Evolutionary conservation across 108 stramenopile species (phyloP).

Genomic region (Asterionellopsis glacialis): DNA sequence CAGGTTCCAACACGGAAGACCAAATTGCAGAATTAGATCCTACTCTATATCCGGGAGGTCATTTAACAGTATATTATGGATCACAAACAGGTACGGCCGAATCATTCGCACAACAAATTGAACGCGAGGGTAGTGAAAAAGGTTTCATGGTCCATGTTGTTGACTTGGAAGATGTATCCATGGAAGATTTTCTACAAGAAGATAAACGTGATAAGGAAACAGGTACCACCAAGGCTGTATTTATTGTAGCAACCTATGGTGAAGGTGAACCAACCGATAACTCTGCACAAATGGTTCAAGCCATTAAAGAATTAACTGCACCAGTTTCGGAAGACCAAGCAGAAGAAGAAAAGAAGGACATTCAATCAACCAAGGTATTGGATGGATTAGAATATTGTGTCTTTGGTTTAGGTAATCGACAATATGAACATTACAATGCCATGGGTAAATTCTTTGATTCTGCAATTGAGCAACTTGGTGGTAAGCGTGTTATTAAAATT

Average conservation of each 20-base stretch:
- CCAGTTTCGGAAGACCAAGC: conserved; percentile 2
- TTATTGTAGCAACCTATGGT: conserved; percentile 96
- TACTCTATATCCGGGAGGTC: conserved; percentile 58
- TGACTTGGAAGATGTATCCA: conserved; percentile 87
- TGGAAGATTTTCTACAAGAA: conserved; percentile 48
- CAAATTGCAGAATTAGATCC: no score
- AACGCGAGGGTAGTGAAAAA: conserved; percentile 61
- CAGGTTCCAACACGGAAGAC: no score
- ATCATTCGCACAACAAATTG: conserved; percentile 88
- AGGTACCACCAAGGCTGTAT: conserved; percentile 54
- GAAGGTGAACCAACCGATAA: conserved; percentile 99
- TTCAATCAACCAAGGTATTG: conserved; percentile 10
- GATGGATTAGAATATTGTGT: conserved; percentile 75
- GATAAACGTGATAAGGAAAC: conserved; percentile 58
- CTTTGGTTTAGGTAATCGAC: conserved; percentile 96
- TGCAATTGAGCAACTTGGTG: conserved; percentile 73
- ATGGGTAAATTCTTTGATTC: conserved; percentile 88
- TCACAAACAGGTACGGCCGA: conserved; percentile 99
- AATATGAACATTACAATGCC: conserved; percentile 97
- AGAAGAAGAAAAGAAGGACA: conserved; percentile 24
- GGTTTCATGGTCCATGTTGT: conserved; percentile 80
- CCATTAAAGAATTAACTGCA: conserved; percentile 41
- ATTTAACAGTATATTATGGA: conserved; percentile 87
- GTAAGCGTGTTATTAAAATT: conserved; percentile 46
- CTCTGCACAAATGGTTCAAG: conserved; percentile 71